Conservation (phyloP, 352 stramenopile species). For the Phytophthora hybrid region DNA sequence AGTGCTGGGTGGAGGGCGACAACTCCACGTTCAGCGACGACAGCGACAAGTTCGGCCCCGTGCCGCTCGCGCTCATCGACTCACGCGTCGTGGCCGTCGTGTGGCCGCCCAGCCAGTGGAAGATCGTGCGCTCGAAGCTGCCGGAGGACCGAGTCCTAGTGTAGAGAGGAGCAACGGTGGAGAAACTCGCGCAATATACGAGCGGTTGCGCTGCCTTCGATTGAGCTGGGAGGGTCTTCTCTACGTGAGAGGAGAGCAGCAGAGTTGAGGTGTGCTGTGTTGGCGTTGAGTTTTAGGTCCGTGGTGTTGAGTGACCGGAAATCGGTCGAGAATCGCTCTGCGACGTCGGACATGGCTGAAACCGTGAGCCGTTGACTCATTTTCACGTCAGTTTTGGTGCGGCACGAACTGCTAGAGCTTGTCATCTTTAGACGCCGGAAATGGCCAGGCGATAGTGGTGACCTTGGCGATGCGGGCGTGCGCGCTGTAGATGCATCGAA, state of each 20-base stretch:
- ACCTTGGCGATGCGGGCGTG: background rate
- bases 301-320: constrained; percentile 2
- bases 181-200: constrained; percentile 11
- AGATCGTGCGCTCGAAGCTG: constrained; percentile 64
- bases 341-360: constrained; percentile 26
- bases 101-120: constrained; percentile 75
- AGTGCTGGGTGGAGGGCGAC: constrained; percentile 90
- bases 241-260: background rate
- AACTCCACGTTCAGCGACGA: constrained; percentile 81
- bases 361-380: constrained; percentile 7
- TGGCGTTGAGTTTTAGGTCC: background rate
- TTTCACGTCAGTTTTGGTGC: background rate
- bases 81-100: constrained; percentile 80
- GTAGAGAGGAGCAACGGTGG: constrained; percentile 32
- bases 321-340: background rate
- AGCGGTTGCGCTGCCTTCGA: constrained; percentile 25
- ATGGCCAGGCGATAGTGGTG: background rate
- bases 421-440: background rate
- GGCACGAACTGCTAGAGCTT: background rate
- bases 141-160: constrained; percentile 53
- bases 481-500: background rate
- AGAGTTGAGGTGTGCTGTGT: background rate
- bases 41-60: constrained; percentile 77
- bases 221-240: constrained; percentile 3
- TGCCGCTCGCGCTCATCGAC: constrained; percentile 86